Percentiles rank a stretch among this genome's conserved stretches.
These are phyloP conservation scores for Cystobasidium onofrii DNA, from an alignment of 768 basidiomycete genomes.

Conservation along the genomic window DNA sequence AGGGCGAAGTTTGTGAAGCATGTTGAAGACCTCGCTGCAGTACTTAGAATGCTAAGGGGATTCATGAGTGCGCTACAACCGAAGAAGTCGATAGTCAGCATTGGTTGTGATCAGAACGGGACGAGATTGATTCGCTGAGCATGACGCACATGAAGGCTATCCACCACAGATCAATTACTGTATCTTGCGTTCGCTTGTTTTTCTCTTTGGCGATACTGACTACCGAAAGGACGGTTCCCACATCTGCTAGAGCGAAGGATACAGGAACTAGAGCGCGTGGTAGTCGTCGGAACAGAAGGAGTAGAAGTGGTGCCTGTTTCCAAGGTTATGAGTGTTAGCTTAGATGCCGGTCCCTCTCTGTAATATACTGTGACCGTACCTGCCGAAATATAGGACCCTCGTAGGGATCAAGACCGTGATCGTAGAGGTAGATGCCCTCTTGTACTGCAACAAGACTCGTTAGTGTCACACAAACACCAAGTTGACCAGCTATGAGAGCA, in stretches of 20 bases:
- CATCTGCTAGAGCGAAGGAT: slow-evolving; percentile 65
- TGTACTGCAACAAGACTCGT: slow-evolving; percentile 54
- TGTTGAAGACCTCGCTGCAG: slow-evolving; percentile 71
- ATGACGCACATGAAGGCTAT: slow-evolving; percentile 61
- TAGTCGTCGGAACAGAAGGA: slow-evolving; percentile 32
- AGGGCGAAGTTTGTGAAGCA: slow-evolving; percentile 68
- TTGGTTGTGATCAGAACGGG: slow-evolving; percentile 29
- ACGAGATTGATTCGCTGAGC: background rate
- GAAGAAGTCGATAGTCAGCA: background rate
- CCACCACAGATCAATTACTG: slow-evolving; percentile 52
- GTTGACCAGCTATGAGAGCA: background rate
- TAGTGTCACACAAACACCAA: background rate
- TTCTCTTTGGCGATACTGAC: slow-evolving; percentile 55
- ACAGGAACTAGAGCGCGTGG: background rate
- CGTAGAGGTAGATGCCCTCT: slow-evolving; percentile 77
- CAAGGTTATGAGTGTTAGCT: slow-evolving; percentile 56
- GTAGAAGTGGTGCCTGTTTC: slow-evolving; percentile 55
- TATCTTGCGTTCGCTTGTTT: slow-evolving; percentile 53
- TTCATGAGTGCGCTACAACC: slow-evolving; percentile 77
- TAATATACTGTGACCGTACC: slow-evolving; percentile 48
- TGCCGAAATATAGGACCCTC: slow-evolving; percentile 77
- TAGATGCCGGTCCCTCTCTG: background rate
- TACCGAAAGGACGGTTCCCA: slow-evolving; percentile 60
- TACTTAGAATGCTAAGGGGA: slow-evolving; percentile 74
- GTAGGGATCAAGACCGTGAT: slow-evolving; percentile 74